Evolutionary conservation across 2,329 filamentous ascomycete species (phyloP).

Genomic region (Chaetomiaceae sp.): DNA sequence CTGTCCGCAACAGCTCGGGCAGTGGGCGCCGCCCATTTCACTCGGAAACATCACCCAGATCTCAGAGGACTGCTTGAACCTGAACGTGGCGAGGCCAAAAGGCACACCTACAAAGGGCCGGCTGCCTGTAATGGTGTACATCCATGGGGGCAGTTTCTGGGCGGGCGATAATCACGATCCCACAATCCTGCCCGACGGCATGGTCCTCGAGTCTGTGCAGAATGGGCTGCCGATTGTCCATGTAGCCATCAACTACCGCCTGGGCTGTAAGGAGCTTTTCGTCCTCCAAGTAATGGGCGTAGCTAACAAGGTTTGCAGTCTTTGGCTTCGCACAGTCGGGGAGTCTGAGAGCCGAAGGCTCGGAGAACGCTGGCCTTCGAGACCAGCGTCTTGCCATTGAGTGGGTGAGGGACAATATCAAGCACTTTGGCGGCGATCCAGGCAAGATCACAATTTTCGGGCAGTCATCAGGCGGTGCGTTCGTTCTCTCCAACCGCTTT

Average conservation of each 20-base stretch:
- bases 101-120: background rate
- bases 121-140: slow-evolving; percentile 6
- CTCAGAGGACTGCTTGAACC: slow-evolving; percentile 3
- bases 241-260: slow-evolving; percentile 25
- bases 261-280: slow-evolving; percentile 22
- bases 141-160: slow-evolving; percentile 3
- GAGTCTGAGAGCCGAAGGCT: slow-evolving; percentile 27
- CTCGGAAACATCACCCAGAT: background rate
- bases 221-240: background rate
- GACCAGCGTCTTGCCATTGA: slow-evolving; percentile 23
- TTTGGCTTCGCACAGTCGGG: slow-evolving; percentile 31
- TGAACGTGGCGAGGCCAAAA: background rate
- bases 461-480: background rate
- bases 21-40: background rate
- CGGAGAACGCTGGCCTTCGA: slow-evolving; percentile 29
- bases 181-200: background rate
- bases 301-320: slow-evolving; percentile 19
- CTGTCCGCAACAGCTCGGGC: background rate
- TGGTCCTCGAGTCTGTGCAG: slow-evolving; percentile 1
- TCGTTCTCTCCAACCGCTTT: background rate
- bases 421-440: slow-evolving; percentile 28
- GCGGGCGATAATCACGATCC: slow-evolving; percentile 4
- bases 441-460: slow-evolving; percentile 18
- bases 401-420: slow-evolving; percentile 31
- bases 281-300: too few relatives aligned